These are phyloP conservation scores for Tuctoria greenei DNA, from an alignment of 176 grass and related monocot species.

Conservation along the genomic window DNA sequence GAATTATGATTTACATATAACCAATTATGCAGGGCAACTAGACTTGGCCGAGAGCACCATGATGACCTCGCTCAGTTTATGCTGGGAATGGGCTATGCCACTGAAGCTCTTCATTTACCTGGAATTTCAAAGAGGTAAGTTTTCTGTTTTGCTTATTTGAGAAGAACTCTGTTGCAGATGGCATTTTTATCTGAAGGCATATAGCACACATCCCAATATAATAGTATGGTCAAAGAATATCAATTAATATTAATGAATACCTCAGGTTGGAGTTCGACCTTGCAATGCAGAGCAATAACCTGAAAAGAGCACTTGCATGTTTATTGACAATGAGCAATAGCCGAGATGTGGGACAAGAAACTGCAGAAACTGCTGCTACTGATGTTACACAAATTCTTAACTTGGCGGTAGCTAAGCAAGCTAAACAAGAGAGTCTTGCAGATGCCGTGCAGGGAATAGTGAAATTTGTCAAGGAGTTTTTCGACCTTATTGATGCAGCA, in stretches of 20 bases:
- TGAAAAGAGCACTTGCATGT: conserved; percentile 95
- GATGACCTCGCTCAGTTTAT: conserved; percentile 99
- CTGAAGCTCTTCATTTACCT: conserved; percentile 99
- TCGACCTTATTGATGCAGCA: conserved; percentile 93
- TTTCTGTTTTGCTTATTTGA: neutral
- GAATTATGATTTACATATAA: conserved; percentile 13
- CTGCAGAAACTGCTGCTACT: conserved; percentile 43
- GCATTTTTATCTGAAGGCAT: neutral
- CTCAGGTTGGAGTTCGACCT: conserved; percentile 97
- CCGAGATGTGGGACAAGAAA: conserved; percentile 87
- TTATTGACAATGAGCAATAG: conserved; percentile 99
- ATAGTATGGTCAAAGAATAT: conserved; percentile 15
- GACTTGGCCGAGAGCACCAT: conserved; percentile 92
- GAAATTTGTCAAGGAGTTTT: conserved; percentile 98
- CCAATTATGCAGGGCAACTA: conserved; percentile 74
- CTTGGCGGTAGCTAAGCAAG: conserved; percentile 86
- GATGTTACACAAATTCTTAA: conserved; percentile 95
- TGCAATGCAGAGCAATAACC: conserved; percentile 96
- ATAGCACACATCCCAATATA: conserved; percentile 6
- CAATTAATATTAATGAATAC: conserved; percentile 8
- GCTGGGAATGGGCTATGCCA: conserved; percentile 99
- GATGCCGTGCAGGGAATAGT: conserved; percentile 96
- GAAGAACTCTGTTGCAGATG: conserved; percentile 20
- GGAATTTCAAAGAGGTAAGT: conserved; percentile 94
- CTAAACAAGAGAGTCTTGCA: conserved; percentile 95